Percentiles rank a stretch among this genome's conserved stretches.
phyloP scores from a whole-genome alignment of 2,329 filamentous ascomycete species.

The Onygena corvina region DNA sequence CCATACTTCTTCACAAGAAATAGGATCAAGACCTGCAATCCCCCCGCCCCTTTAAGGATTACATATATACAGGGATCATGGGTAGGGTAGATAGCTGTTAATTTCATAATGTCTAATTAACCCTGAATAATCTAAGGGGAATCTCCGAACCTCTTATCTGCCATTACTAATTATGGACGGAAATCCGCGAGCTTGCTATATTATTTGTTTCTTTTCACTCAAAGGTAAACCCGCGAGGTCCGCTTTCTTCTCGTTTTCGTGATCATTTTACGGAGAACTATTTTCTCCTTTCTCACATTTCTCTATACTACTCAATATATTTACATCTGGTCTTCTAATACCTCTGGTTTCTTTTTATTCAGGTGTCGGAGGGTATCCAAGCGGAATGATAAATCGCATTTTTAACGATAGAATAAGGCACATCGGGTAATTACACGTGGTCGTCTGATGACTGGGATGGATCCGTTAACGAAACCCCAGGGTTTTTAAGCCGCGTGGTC shows the following conservation, averaged over 20 bases:
- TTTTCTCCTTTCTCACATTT: too few species aligned
- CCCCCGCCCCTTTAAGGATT: conserved; percentile 1
- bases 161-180: conserved; percentile 2
- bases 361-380: too few species aligned
- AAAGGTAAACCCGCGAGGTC: background rate
- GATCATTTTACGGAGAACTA: background rate
- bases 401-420: too few species aligned
- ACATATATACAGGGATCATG: conserved; percentile 3
- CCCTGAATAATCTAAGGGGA: conserved; percentile 1
- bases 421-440: too few species aligned
- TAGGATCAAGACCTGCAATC: background rate
- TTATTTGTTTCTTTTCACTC: background rate
- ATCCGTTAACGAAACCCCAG: too few species aligned
- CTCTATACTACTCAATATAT: too few species aligned
- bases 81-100: background rate
- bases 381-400: too few species aligned
- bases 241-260: background rate
- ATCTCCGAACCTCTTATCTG: background rate
- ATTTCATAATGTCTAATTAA: conserved; percentile 6
- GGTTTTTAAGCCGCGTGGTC: too few species aligned
- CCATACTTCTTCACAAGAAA: background rate
- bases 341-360: too few species aligned
- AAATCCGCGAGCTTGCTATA: background rate
- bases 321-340: too few species aligned
- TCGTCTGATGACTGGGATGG: too few species aligned